Evolutionary conservation across 441 rosid genomes (phyloP).

Genomic region (Croton laevigatus): DNA sequence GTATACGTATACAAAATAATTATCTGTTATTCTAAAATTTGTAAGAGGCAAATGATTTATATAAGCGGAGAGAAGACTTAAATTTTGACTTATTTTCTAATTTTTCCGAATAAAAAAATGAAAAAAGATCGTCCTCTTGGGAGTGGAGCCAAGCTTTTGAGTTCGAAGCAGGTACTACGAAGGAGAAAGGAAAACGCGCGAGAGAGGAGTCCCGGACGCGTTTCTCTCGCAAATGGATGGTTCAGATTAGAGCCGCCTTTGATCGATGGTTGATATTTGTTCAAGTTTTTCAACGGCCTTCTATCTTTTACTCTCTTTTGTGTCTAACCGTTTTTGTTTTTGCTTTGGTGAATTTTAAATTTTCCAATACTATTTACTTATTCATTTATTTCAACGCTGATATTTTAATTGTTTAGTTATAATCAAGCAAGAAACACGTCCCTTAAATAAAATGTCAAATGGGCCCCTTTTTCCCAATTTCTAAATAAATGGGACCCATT

Average conservation of each 20-base stretch:
- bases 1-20: background rate
- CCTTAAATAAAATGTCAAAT: background rate
- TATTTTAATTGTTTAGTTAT: background rate
- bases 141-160: background rate
- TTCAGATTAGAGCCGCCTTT: conserved; percentile 59
- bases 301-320: too few species aligned
- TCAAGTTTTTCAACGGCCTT: conserved; percentile 22
- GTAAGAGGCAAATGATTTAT: background rate
- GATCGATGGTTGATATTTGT: conserved; percentile 32
- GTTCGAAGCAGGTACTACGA: conserved; percentile 46
- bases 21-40: background rate
- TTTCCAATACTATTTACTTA: background rate
- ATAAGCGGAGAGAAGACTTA: background rate
- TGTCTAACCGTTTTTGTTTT: background rate
- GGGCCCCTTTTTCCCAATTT: background rate
- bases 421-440: background rate
- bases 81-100: background rate
- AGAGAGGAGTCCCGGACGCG: conserved; percentile 17
- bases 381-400: background rate
- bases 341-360: background rate
- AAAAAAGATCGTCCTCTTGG: too few species aligned
- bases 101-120: too few species aligned
- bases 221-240: conserved; percentile 33
- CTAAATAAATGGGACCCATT: too few species aligned
- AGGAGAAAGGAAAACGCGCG: conserved; percentile 36